A percentile compares a stretch with the other conserved stretches of the same genome.
Evolutionary conservation across 23 red algal species (phyloP).

Genomic region (Gracilaria caudata): DNA sequence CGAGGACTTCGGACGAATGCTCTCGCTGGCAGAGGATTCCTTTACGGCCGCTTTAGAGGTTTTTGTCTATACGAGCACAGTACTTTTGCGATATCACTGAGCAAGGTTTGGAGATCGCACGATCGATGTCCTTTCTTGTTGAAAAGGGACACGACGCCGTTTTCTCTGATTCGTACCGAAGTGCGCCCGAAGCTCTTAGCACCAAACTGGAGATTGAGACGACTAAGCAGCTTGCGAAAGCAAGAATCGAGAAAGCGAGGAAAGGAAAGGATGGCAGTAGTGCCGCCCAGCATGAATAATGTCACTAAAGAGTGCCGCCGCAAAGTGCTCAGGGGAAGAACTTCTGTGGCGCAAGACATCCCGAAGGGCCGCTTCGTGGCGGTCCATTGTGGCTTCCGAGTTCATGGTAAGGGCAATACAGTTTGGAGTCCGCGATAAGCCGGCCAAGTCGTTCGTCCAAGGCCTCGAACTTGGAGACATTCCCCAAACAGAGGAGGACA

Average conservation of each 20-base stretch:
- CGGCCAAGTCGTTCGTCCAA: background rate
- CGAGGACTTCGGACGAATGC: background rate
- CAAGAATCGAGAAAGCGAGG: background rate
- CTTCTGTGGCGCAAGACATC: background rate
- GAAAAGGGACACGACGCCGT: background rate
- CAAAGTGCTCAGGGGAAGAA: background rate
- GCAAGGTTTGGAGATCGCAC: conserved; percentile 5
- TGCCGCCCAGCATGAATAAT: background rate
- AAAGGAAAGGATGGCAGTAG: background rate
- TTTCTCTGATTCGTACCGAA: background rate
- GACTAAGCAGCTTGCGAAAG: background rate
- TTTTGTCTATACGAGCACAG: background rate
- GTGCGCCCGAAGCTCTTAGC: background rate
- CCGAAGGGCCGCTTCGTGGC: background rate
- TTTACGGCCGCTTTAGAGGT: conserved; percentile 23
- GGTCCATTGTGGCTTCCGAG: conserved; percentile 5
- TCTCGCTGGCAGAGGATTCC: background rate
- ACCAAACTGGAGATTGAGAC: conserved; percentile 22
- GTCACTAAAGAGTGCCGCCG: background rate
- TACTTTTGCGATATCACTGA: conserved; percentile 29
- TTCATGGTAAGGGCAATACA: background rate
- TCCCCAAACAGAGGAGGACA: conserved; percentile 13
- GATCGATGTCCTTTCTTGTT: conserved; percentile 20
- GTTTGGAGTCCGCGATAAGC: background rate
- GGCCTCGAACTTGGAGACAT: background rate